A percentile compares a stretch with the other conserved stretches of the same genome.
phyloP scores from a whole-genome alignment of 2,329 filamentous ascomycete species.

The Neonectria neomacrospora region DNA sequence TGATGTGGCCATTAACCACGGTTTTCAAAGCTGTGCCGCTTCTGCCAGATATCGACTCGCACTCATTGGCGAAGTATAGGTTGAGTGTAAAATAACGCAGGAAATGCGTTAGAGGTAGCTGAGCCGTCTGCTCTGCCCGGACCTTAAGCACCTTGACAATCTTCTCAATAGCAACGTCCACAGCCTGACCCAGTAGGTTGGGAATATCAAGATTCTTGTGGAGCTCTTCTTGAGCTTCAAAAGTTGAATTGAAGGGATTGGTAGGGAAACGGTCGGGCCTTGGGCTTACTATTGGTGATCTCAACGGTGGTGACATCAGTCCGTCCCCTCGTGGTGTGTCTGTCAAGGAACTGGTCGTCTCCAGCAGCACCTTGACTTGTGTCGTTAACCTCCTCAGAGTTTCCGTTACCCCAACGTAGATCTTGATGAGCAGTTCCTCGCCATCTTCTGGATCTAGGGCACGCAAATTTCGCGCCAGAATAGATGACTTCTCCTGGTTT shows the following conservation, averaged over 20 bases:
- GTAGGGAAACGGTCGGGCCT: constrained; percentile 48
- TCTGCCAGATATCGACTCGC: constrained; percentile 83
- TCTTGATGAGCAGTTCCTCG: constrained; percentile 81
- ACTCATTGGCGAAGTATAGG: constrained; percentile 85
- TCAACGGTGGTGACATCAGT: constrained; percentile 59
- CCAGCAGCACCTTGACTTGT: constrained; percentile 93
- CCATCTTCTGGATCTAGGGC: constrained; percentile 85
- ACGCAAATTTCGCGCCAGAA: constrained; percentile 87
- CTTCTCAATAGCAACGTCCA: constrained; percentile 83
- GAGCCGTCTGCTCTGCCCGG: constrained; percentile 76
- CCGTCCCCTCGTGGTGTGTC: constrained; percentile 53
- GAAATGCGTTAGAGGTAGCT: constrained; percentile 75
- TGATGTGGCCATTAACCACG: constrained; percentile 84
- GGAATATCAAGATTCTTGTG: constrained; percentile 81
- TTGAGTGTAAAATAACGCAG: constrained; percentile 86
- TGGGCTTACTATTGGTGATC: constrained; percentile 66
- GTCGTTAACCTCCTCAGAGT: constrained; percentile 85
- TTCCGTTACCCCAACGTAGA: constrained; percentile 90
- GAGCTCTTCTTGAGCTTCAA: constrained; percentile 76
- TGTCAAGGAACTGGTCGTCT: constrained; percentile 83
- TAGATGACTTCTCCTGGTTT: constrained; percentile 89
- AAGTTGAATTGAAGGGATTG: constrained; percentile 41
- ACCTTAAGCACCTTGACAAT: constrained; percentile 81
- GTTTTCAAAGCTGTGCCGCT: constrained; percentile 81
- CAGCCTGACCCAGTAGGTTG: constrained; percentile 80